phyloP scores from a whole-genome alignment of 2,329 filamentous ascomycete genomes.

The Epichloe scottii region DNA sequence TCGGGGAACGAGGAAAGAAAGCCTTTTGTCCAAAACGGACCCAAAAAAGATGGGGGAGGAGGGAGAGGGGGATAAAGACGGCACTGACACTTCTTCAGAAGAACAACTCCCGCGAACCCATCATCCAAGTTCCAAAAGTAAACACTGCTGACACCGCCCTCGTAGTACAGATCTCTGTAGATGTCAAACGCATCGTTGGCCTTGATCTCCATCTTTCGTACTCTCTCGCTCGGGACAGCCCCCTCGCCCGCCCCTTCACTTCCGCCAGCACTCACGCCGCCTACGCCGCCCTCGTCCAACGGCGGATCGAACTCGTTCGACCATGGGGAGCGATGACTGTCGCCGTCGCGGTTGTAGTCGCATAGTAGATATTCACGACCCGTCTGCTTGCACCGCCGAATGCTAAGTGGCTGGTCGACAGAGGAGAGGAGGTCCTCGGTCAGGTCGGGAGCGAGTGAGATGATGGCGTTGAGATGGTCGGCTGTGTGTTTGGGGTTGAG shows the following conservation, averaged over 20 bases:
- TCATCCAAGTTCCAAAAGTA: constrained; percentile 99
- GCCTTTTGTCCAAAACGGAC: too few species aligned
- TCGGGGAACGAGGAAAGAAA: neutral
- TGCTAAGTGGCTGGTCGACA: constrained; percentile 85
- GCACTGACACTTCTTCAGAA: constrained; percentile 79
- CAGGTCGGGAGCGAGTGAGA: constrained; percentile 76
- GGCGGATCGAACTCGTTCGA: constrained; percentile 96
- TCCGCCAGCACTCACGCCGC: constrained; percentile 38
- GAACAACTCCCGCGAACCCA: constrained; percentile 88
- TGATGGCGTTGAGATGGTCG: constrained; percentile 77
- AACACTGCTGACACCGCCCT: constrained; percentile 88
- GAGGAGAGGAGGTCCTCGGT: constrained; percentile 97
- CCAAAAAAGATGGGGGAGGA: neutral
- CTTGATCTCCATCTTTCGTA: constrained; percentile 84
- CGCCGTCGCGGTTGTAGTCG: constrained; percentile 98
- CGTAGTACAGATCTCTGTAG: constrained; percentile 92
- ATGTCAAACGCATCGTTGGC: constrained; percentile 96
- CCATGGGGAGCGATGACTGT: constrained; percentile 97
- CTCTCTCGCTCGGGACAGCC: constrained; percentile 77
- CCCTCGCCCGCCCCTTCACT: constrained; percentile 59
- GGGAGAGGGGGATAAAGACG: neutral
- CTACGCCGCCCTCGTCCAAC: constrained; percentile 50
- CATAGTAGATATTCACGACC: constrained; percentile 95
- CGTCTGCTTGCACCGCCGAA: constrained; percentile 74
- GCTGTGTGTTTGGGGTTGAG: constrained; percentile 90